Percentiles rank a stretch among this genome's conserved stretches.
Evolutionary conservation across 352 stramenopile species (phyloP).

Genomic region (Achlya hypogyna): DNA sequence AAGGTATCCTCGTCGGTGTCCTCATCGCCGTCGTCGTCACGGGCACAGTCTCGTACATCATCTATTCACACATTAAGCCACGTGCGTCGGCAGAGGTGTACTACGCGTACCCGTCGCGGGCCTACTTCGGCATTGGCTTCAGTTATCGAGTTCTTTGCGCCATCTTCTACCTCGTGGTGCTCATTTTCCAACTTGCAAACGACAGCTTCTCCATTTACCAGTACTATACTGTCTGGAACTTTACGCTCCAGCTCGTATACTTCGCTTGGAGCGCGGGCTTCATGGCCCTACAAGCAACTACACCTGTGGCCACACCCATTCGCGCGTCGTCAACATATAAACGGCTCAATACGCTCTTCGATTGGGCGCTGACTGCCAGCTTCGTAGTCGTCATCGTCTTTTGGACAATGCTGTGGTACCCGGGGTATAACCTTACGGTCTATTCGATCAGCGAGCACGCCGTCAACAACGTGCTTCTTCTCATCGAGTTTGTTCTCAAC

Average conservation of each 20-base stretch:
- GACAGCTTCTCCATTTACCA: neutral
- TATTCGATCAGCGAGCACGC: slow-evolving; percentile 6
- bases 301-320: neutral
- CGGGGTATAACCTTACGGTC: neutral
- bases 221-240: slow-evolving; percentile 20
- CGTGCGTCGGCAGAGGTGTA: neutral
- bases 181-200: neutral
- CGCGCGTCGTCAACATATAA: neutral
- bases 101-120: neutral
- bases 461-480: slow-evolving; percentile 9
- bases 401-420: slow-evolving; percentile 2
- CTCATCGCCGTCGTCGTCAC: neutral
- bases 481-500: slow-evolving; percentile 15
- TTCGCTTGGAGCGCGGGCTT: neutral
- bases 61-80: neutral
- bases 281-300: neutral
- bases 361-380: neutral
- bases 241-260: slow-evolving; percentile 13
- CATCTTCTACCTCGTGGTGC: neutral
- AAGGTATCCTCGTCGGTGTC: neutral
- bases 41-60: neutral
- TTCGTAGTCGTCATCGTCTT: slow-evolving; percentile 13
- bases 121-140: neutral
- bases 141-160: neutral
- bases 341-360: slow-evolving; percentile 11